These are phyloP conservation scores for Limonomyces culmigenus DNA, from an alignment of 1,284 basidiomycete genomes.

Conservation along the genomic window DNA sequence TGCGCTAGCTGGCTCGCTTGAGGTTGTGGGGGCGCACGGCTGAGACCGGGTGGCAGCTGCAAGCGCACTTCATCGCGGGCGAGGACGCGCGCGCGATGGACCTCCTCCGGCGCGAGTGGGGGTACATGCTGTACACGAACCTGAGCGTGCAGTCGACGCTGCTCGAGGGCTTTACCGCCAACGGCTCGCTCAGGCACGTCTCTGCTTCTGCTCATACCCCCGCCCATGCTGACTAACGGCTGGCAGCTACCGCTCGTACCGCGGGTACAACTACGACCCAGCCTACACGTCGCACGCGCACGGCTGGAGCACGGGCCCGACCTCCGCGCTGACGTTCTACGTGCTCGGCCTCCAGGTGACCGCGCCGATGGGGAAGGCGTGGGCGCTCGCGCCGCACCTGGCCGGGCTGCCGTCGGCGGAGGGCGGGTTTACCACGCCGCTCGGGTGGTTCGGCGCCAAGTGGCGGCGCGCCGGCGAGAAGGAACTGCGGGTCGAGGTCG, in stretches of 20 bases:
- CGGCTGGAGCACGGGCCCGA: conserved; percentile 19
- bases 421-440: conserved; percentile 24
- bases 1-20: too few species aligned
- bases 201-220: neutral
- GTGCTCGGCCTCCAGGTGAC: conserved; percentile 24
- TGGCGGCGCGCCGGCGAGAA: conserved; percentile 12
- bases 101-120: conserved; percentile 29
- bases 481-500: conserved; percentile 13
- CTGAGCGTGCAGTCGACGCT: conserved; percentile 31
- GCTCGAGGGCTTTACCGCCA: conserved; percentile 31
- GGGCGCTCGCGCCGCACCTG: conserved; percentile 24
- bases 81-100: conserved; percentile 30
- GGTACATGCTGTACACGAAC: conserved; percentile 35
- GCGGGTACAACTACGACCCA: conserved; percentile 30
- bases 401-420: conserved; percentile 20
- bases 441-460: conserved; percentile 23
- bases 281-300: conserved; percentile 28
- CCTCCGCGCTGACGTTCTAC: conserved; percentile 23
- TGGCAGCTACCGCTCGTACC: conserved; percentile 23
- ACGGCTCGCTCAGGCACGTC: conserved; percentile 28
- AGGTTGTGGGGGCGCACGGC: too few species aligned
- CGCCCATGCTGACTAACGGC: neutral
- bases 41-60: conserved; percentile 16
- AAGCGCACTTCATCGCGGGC: conserved; percentile 32
- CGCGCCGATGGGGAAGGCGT: conserved; percentile 19